These are phyloP conservation scores for Strobilomyces confusus DNA, from an alignment of 768 basidiomycete genomes.

Conservation along the genomic window DNA sequence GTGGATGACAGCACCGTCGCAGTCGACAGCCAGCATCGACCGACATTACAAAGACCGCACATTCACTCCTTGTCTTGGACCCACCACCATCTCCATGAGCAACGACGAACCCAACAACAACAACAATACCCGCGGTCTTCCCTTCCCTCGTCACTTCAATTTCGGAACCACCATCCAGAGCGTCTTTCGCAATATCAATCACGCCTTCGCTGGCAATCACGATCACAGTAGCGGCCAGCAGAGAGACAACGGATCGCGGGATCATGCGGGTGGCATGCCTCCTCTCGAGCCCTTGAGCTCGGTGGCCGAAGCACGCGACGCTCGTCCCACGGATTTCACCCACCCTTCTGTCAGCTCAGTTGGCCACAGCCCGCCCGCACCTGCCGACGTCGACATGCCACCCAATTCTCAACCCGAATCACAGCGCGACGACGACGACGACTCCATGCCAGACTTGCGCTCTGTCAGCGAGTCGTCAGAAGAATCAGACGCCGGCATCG, in stretches of 20 bases:
- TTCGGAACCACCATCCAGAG: conserved; percentile 27
- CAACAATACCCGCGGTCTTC: conserved; percentile 2
- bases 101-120: conserved; percentile 13
- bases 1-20: background rate
- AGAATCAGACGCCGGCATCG: conserved; percentile 30
- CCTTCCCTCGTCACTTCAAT: conserved; percentile 19
- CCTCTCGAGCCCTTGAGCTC: conserved; percentile 4
- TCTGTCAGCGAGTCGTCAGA: conserved; percentile 38
- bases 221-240: conserved; percentile 1
- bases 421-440: conserved; percentile 30
- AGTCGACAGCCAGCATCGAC: background rate
- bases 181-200: conserved; percentile 31
- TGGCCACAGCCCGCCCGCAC: background rate
- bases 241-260: background rate
- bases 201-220: conserved; percentile 22
- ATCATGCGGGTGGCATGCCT: background rate
- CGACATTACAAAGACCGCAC: conserved; percentile 7
- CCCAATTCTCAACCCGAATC: background rate
- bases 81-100: conserved; percentile 24
- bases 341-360: conserved; percentile 1
- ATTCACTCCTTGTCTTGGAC: conserved; percentile 12
- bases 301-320: background rate
- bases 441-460: conserved; percentile 41
- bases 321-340: conserved; percentile 1
- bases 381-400: conserved; percentile 7